Conservation (phyloP, 129 eudicot genomes). For the Arctium lappa region DNA sequence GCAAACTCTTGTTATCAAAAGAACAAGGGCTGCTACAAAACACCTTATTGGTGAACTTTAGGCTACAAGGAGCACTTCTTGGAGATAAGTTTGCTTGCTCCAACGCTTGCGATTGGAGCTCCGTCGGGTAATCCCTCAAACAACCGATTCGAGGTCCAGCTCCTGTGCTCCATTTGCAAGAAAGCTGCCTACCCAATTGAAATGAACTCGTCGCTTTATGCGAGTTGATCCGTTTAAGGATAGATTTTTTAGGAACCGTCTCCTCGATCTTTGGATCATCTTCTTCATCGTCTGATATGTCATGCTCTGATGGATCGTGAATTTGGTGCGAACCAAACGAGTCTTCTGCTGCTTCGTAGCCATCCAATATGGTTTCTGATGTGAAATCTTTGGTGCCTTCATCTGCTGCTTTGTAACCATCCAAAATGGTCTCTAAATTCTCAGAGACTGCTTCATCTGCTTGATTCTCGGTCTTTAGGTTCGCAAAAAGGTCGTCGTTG, state of each 20-base stretch:
- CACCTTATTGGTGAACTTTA: conserved; percentile 9
- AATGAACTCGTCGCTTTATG: conserved; percentile 63
- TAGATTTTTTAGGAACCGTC: conserved; percentile 48
- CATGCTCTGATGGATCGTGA: not conserved
- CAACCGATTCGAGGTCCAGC: conserved; percentile 99
- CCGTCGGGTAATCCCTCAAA: conserved; percentile 79
- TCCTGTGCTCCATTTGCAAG: conserved; percentile 95
- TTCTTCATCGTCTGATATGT: conserved; percentile 28
- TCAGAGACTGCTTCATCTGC: not conserved
- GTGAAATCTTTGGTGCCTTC: not conserved
- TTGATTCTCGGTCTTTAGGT: conserved; percentile 28
- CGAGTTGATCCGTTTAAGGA: conserved; percentile 65
- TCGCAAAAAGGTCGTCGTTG: conserved; percentile 40
- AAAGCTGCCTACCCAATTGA: conserved; percentile 79
- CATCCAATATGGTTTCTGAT: conserved; percentile 4
- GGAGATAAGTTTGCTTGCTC: conserved; percentile 83
- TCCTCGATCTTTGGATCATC: conserved; percentile 35
- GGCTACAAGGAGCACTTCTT: conserved; percentile 46
- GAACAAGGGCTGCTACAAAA: conserved; percentile 13
- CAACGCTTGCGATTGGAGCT: conserved; percentile 78
- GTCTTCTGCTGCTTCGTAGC: conserved; percentile 48
- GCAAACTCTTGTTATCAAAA: conserved; percentile 11
- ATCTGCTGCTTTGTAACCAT: not conserved
- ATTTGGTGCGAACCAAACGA: conserved; percentile 25
- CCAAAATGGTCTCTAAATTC: not conserved